Evolutionary conservation across 441 rosid genomes (phyloP), one percentile per base, ranked within the genome.

Genomic region (Jatropha multifida): DNA sequence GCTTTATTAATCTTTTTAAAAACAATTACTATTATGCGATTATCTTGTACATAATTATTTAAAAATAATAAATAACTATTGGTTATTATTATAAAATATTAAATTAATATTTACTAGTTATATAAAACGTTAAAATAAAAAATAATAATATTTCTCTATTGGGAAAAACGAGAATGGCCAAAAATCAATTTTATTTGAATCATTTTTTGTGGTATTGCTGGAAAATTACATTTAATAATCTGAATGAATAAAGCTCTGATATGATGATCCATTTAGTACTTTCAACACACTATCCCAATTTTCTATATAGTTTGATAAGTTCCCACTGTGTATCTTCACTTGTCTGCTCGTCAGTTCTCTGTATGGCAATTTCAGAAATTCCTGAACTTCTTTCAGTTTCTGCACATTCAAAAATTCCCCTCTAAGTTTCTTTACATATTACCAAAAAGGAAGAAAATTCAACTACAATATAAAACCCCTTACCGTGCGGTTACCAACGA

Each of bases 251-350:
- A 85, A 85, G 42, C 71, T 77, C 76, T 85, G 76, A 68, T 83
- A 87, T 6, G 55, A 20, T 7, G 90, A 80, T 70, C 86, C 89
- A 15, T 78, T 72, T 17, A 85, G 51, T 14, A 79, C 80, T 44
- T 72, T n/a, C 7, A 52, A 56, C 37, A 87, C 76, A 5, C 81
- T 83, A 42, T 79, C 83, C 85, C 85, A 80, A 71, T 85, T 88
- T 56, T 82, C 55, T 15, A 85, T 71, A 12, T 80, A 87, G 4
- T 78, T 38, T 2, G 84, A 74, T 42, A 85, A 75, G 2, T n/a
- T 61, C 7, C 85, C 83, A 1, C 55, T 72, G 74, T 83, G 91
- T 76, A 83, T 88, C 86, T 85, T 85, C 60, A 85, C 79, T 76
- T 85, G 90, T 13, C 78, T 81, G 79, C 92, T 85, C 2, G 79